Conservation (phyloP, 768 basidiomycete genomes). For the Rubroboletus pulcherrimus region DNA sequence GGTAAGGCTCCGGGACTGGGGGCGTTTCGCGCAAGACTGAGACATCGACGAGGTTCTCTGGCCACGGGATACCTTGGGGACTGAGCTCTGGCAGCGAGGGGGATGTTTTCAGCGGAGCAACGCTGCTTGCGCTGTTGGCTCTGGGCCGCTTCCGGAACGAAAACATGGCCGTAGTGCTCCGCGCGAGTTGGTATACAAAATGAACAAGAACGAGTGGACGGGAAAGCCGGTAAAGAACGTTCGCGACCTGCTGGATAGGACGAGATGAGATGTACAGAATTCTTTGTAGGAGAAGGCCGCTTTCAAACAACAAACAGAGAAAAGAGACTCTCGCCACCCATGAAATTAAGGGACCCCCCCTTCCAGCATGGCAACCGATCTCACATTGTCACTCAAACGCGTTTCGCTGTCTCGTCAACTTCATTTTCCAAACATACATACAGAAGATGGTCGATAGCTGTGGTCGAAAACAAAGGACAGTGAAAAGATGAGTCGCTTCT, state of each 20-base stretch:
- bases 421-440: constrained; percentile 32
- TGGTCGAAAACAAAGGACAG: constrained; percentile 14
- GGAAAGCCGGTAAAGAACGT: constrained; percentile 26
- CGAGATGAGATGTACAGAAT: constrained; percentile 13
- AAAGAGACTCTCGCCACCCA: constrained; percentile 6
- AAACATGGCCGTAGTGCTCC: constrained; percentile 49
- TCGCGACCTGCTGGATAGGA: constrained; percentile 13
- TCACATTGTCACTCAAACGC: neutral
- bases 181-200: constrained; percentile 19
- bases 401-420: constrained; percentile 10
- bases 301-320: constrained; percentile 10
- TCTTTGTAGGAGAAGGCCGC: constrained; percentile 18
- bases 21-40: constrained; percentile 53
- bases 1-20: constrained; percentile 30
- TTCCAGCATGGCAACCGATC: constrained; percentile 27
- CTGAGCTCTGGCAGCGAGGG: constrained; percentile 78
- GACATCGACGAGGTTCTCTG: constrained; percentile 75
- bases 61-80: constrained; percentile 79
- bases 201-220: constrained; percentile 23
- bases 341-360: constrained; percentile 20
- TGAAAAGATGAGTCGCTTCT: constrained; percentile 10
- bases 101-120: constrained; percentile 58
- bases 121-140: constrained; percentile 41
- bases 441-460: constrained; percentile 29
- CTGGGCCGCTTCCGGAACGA: constrained; percentile 64